Percentiles rank a stretch among this genome's conserved stretches.
These are phyloP conservation scores for Sophora flavescens DNA, from an alignment of 306 rosid genomes.

Conservation along the genomic window DNA sequence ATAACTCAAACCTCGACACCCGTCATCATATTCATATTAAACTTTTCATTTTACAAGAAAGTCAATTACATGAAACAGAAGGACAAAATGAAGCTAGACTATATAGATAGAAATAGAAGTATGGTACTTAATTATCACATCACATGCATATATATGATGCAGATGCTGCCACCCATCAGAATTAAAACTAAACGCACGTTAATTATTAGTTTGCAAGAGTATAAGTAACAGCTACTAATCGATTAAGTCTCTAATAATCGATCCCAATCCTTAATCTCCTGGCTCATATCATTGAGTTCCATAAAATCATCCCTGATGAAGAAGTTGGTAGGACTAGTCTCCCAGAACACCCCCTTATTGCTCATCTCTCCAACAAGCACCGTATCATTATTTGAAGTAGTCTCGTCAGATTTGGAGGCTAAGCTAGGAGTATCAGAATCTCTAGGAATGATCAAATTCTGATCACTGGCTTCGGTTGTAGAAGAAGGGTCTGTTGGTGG, in stretches of 20 bases:
- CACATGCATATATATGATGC: background rate
- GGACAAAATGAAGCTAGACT: too few relatives aligned
- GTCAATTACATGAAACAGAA: too few relatives aligned
- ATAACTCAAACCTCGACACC: too few relatives aligned
- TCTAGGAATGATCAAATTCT: background rate
- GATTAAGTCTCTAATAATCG: slow-evolving; percentile 12
- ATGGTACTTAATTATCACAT: background rate
- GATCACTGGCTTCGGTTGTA: background rate
- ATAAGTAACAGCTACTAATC: background rate
- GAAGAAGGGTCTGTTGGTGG: background rate
- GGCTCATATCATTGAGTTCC: slow-evolving; percentile 1
- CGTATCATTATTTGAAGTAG: background rate
- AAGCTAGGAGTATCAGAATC: background rate
- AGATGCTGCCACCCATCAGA: background rate
- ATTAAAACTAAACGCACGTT: background rate
- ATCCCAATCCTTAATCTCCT: slow-evolving; percentile 37
- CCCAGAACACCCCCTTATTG: background rate
- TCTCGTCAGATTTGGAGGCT: background rate
- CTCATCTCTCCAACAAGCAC: background rate
- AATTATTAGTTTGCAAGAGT: background rate
- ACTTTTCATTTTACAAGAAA: too few relatives aligned
- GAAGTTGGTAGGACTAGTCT: background rate
- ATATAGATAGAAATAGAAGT: too few relatives aligned
- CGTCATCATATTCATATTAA: too few relatives aligned
- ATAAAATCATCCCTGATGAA: slow-evolving; percentile 19